Evolutionary conservation across 164 flowering plant genomes (phyloP).

Genomic region (Stephania yunnanensis): DNA sequence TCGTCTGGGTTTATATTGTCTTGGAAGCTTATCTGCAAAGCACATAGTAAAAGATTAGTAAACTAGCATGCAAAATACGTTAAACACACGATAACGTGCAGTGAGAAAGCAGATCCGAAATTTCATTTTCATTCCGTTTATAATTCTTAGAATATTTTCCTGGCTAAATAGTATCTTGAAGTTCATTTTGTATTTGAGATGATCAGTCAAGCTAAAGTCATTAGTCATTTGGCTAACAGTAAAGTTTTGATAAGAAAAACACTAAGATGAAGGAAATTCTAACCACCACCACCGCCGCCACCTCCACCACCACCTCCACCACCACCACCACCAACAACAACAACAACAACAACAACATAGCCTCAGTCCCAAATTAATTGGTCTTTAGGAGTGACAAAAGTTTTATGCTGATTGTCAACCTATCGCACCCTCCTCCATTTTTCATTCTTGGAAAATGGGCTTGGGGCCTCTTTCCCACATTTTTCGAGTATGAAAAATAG

Average conservation of each 20-base stretch:
- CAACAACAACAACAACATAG: no score
- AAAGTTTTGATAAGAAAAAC: background rate
- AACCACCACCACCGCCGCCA: no score
- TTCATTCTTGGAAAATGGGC: no score
- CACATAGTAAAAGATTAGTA: slow-evolving; percentile 8
- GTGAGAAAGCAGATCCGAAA: background rate
- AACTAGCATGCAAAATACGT: background rate
- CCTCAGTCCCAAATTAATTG: no score
- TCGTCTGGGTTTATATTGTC: slow-evolving; percentile 77
- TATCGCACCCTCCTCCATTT: no score
- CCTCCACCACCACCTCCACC: no score
- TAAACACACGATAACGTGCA: background rate
- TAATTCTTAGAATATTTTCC: background rate
- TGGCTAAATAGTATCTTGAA: background rate
- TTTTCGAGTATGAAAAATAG: no score
- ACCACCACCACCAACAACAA: no score
- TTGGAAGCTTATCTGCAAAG: slow-evolving; percentile 65
- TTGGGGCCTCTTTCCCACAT: no score
- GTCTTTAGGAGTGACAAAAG: no score
- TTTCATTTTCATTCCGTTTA: background rate
- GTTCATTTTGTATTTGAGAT: background rate
- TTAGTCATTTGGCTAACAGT: background rate
- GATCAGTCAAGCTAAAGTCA: background rate
- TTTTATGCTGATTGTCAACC: no score
- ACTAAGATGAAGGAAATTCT: background rate